These are phyloP conservation scores for Crithidia thermophila DNA, from an alignment of 208 protist species.

Conservation along the genomic window DNA sequence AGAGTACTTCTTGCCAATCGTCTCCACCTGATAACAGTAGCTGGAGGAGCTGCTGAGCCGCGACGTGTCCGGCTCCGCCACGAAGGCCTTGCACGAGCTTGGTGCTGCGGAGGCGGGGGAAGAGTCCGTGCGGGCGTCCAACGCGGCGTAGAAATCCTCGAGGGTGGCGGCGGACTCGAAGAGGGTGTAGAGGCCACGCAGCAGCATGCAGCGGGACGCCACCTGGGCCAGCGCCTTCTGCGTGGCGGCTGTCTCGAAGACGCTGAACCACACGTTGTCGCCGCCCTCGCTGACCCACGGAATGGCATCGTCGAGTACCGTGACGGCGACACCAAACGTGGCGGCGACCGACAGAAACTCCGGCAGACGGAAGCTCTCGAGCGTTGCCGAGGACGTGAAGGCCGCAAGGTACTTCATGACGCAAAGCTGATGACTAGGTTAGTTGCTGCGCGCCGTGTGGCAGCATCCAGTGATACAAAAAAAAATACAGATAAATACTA, in stretches of 20 bases:
- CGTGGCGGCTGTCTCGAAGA: slow-evolving; percentile 39
- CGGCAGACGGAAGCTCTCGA: slow-evolving; percentile 52
- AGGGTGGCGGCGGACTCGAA: slow-evolving; percentile 50
- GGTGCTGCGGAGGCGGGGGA: not conserved
- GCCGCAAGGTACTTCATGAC: slow-evolving; percentile 70
- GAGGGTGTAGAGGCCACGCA: slow-evolving; percentile 54
- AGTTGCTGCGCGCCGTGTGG: no score
- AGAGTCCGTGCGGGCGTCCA: slow-evolving; percentile 7
- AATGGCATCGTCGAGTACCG: slow-evolving; percentile 25
- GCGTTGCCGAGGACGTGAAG: slow-evolving; percentile 68
- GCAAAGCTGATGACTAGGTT: not conserved
- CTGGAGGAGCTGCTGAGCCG: slow-evolving; percentile 26
- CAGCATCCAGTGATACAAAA: no score
- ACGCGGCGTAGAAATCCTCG: slow-evolving; percentile 41
- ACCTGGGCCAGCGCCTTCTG: slow-evolving; percentile 18
- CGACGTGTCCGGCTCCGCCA: slow-evolving; percentile 34
- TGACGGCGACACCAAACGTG: slow-evolving; percentile 40
- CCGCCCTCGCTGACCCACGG: slow-evolving; percentile 28
- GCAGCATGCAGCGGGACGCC: slow-evolving; percentile 48
- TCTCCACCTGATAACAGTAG: slow-evolving; percentile 70
- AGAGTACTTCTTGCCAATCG: slow-evolving; percentile 72
- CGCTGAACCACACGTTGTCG: slow-evolving; percentile 39
- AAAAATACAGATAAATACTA: no score
- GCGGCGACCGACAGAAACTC: slow-evolving; percentile 60
- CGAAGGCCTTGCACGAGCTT: slow-evolving; percentile 9